These are phyloP conservation scores for Suillus ampliporus DNA, from an alignment of 768 basidiomycete species.

Conservation along the genomic window DNA sequence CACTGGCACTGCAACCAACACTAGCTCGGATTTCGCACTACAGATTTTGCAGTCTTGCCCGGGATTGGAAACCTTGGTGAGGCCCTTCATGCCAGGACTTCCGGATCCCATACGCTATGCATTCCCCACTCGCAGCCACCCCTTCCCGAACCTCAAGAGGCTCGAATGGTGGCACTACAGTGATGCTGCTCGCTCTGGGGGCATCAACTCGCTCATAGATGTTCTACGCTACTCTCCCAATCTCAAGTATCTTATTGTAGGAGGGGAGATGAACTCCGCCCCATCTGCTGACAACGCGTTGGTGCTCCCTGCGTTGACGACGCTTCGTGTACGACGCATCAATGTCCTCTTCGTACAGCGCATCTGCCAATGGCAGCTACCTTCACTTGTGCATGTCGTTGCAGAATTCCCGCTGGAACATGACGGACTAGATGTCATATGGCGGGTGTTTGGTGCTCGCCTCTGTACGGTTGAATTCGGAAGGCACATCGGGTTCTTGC, in stretches of 20 bases:
- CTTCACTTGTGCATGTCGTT: slow-evolving; percentile 56
- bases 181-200: slow-evolving; percentile 63
- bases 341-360: slow-evolving; percentile 57
- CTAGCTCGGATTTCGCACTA: slow-evolving; percentile 41
- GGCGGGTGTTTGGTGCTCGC: slow-evolving; percentile 55
- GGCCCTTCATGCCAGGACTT: slow-evolving; percentile 41
- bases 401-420: slow-evolving; percentile 51
- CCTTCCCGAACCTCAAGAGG: slow-evolving; percentile 57
- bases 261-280: slow-evolving; percentile 46
- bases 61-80: slow-evolving; percentile 58
- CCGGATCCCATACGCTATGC: slow-evolving; percentile 50
- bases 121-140: slow-evolving; percentile 52
- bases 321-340: slow-evolving; percentile 55
- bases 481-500: slow-evolving; percentile 56
- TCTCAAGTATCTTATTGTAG: slow-evolving; percentile 62
- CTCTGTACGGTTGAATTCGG: slow-evolving; percentile 64
- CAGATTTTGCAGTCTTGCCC: slow-evolving; percentile 56
- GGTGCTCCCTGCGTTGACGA: slow-evolving; percentile 52
- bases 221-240: slow-evolving; percentile 60
- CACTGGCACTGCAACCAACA: slow-evolving; percentile 47
- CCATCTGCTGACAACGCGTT: slow-evolving; percentile 30
- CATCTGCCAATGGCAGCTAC: slow-evolving; percentile 56
- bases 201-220: slow-evolving; percentile 63
- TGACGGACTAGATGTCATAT: slow-evolving; percentile 49
- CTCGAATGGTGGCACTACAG: slow-evolving; percentile 73